Evolutionary conservation across 257 asterid genomes (phyloP), one percentile per base, ranked within the genome.

Genomic region (Solanum piurae): DNA sequence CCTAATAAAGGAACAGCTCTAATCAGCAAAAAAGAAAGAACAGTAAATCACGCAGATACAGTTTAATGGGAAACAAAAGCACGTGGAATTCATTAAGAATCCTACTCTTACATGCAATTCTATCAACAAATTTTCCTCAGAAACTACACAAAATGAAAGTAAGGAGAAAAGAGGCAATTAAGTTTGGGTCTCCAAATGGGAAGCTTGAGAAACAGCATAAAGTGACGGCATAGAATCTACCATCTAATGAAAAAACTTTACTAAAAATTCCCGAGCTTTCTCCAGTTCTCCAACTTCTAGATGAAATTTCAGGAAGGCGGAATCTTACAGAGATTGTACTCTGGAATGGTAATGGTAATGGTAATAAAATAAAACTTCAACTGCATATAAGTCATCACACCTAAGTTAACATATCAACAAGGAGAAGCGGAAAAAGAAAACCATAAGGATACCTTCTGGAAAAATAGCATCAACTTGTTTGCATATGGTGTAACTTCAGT

Each of bases 381-480:
- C 85, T 80, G n/a, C 87, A 40, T 52, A 42, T 62, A 83, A 44
- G 37, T 44, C n/a, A 25, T 25, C 38, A 8, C 16, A 44, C 12
- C 29, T 9, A 14, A 44, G 38, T 42, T 27, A 77, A n/a, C 37
- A 46, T 2, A 44, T 79, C 62, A 79, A 79, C 38, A 79, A 79
- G 84, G 60, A 77, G 25, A 13, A 44, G 64, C 23, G 23, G 38
- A 44, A 76, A 18, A 77, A 72, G 85, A 83, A 73, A 83, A 86
- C 75, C 20, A 86, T 27, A 76, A 83, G 40, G 84, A 73, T 93
- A 97, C 99, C 99, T 95, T 95, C 89, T 88, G 93, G 92, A 97
- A 97, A 92, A 97, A 97, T 86, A 92, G 93, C 91, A 94, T 91
- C 94, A 97, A 89, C 93, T 93, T 97, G 89, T 94, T 90, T 86